Percentiles rank a stretch among this genome's conserved stretches.
These are phyloP conservation scores for Claviceps fusiformis DNA, from an alignment of 2,329 filamentous ascomycete species.

Conservation along the genomic window DNA sequence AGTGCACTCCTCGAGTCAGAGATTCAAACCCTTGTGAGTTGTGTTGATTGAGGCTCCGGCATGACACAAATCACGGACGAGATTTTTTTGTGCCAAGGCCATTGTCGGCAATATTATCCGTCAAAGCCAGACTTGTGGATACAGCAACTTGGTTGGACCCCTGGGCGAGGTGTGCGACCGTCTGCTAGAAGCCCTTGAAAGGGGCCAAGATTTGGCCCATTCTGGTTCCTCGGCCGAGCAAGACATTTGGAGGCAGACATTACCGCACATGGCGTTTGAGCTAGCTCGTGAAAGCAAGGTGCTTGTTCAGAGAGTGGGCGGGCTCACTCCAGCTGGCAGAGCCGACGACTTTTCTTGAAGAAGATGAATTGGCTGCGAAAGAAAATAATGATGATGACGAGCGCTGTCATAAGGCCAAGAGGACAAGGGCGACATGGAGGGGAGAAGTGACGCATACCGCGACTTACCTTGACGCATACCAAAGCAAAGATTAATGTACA, in stretches of 20 bases:
- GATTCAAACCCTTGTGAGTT: slow-evolving; percentile 67
- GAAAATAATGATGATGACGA: slow-evolving; percentile 1
- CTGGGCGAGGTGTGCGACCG: slow-evolving; percentile 51
- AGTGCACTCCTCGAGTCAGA: slow-evolving; percentile 65
- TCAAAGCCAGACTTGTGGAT: slow-evolving; percentile 46
- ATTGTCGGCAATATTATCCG: slow-evolving; percentile 58
- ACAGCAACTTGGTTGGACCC: slow-evolving; percentile 36
- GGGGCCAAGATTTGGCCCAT: slow-evolving; percentile 44
- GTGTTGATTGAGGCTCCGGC: slow-evolving; percentile 51
- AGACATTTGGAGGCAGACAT: slow-evolving; percentile 50
- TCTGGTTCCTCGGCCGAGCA: slow-evolving; percentile 26
- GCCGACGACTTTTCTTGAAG: slow-evolving; percentile 34
- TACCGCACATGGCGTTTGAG: slow-evolving; percentile 81
- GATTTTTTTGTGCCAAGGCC: slow-evolving; percentile 53
- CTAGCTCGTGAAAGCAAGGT: slow-evolving; percentile 70
- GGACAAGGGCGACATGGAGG: not conserved
- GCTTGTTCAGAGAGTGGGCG: slow-evolving; percentile 34
- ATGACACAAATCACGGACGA: slow-evolving; percentile 54
- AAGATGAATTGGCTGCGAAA: slow-evolving; percentile 2
- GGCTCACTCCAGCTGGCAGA: slow-evolving; percentile 18
- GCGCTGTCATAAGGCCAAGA: not conserved
- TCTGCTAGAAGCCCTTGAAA: slow-evolving; percentile 49
- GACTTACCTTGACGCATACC: not conserved
- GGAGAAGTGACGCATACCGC: too few species aligned
- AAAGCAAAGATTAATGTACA: not conserved